Percentiles rank a stretch among this genome's conserved stretches.
phyloP scores from a whole-genome alignment of 2,329 filamentous ascomycete genomes.

The Colletotrichum sp. region DNA sequence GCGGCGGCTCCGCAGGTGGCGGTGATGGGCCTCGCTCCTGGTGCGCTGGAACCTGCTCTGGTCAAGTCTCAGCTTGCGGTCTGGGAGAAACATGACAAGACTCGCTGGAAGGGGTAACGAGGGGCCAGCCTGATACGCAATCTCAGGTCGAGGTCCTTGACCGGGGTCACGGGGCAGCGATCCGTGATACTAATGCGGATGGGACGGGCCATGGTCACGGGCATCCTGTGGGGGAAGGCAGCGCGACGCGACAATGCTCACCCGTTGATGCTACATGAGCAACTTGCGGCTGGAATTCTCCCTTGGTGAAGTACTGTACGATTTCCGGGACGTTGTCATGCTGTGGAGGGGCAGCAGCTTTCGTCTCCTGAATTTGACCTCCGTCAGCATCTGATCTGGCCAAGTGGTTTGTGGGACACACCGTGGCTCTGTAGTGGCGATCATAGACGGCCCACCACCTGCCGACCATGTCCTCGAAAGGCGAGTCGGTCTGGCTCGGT shows the following conservation, averaged over 20 bases:
- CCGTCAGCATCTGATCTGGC: background rate
- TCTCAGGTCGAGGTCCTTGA: conserved; percentile 25
- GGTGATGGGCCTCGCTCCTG: conserved; percentile 24
- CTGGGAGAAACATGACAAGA: conserved; percentile 45
- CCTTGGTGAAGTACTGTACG: conserved; percentile 59
- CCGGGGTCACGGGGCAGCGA: conserved; percentile 13
- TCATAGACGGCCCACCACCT: conserved; percentile 97
- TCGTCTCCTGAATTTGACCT: background rate
- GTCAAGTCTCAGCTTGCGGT: conserved; percentile 53
- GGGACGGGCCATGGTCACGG: conserved; percentile 12
- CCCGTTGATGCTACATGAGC: conserved; percentile 29
- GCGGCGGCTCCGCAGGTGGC: conserved; percentile 37
- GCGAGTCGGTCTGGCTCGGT: conserved; percentile 57
- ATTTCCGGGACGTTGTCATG: conserved; percentile 34
- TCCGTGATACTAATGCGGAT: conserved; percentile 13
- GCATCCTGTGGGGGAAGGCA: conserved; percentile 21
- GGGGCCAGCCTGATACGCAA: conserved; percentile 24
- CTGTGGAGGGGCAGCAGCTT: background rate
- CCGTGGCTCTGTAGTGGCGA: conserved; percentile 72
- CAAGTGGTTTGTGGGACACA: conserved; percentile 34
- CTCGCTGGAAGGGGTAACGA: conserved; percentile 31
- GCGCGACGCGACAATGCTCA: conserved; percentile 33
- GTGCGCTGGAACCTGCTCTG: conserved; percentile 39
- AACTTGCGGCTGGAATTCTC: conserved; percentile 51
- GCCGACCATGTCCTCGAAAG: conserved; percentile 83